Evolutionary conservation across 208 protist genomes (phyloP).

Genomic region (Crithidia sp.): DNA sequence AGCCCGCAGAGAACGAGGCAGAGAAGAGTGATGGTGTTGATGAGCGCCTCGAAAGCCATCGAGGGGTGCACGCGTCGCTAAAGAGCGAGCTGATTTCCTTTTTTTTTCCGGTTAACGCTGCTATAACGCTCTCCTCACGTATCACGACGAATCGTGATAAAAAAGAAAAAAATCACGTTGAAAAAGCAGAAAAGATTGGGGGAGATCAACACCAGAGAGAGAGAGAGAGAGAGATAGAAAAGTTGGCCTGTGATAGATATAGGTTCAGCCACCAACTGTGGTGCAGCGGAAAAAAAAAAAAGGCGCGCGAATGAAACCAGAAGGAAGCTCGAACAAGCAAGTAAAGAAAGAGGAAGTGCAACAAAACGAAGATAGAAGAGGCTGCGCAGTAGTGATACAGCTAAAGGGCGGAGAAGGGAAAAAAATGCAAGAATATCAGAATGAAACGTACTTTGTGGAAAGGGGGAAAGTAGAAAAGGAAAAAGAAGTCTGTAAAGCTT

Average conservation of each 20-base stretch:
- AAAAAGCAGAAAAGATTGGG: no score
- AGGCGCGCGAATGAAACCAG: neutral
- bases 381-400: no score
- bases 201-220: no score
- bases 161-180: neutral
- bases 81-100: neutral
- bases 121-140: no score
- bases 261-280: no score
- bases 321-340: neutral
- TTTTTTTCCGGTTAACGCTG: neutral
- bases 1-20: slow-evolving; percentile 36
- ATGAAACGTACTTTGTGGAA: neutral
- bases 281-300: neutral
- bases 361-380: no score
- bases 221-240: no score
- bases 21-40: slow-evolving; percentile 47
- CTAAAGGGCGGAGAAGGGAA: no score
- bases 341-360: neutral
- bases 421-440: no score
- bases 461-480: slow-evolving; percentile 6
- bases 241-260: no score
- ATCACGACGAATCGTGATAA: no score
- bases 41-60: slow-evolving; percentile 43
- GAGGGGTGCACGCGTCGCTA: neutral
- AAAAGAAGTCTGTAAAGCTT: neutral